Evolutionary conservation across 768 basidiomycete genomes (phyloP).

Genomic region (Austroboletus eburneus): DNA sequence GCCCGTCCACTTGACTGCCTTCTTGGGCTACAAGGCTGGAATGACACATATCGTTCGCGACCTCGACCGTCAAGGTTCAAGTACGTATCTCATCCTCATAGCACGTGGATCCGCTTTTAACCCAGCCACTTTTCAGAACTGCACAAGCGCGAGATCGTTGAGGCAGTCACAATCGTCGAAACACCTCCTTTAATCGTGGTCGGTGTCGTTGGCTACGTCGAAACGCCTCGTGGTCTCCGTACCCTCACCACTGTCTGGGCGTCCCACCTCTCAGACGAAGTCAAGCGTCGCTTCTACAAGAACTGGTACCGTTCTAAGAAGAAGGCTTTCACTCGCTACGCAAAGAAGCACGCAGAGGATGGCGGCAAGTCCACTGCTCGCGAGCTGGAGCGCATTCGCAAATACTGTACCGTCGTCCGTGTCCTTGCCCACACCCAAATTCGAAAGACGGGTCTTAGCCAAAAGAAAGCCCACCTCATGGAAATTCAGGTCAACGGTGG

Average conservation of each 20-base stretch:
- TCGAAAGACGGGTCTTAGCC: slow-evolving; percentile 93
- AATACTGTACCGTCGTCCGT: slow-evolving; percentile 99
- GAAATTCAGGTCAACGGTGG: slow-evolving; percentile 99
- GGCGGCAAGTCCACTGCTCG: slow-evolving; percentile 87
- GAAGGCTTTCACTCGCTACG: slow-evolving; percentile 99
- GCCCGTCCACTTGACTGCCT: slow-evolving; percentile 96
- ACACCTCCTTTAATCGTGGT: slow-evolving; percentile 96
- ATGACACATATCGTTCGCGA: slow-evolving; percentile 99
- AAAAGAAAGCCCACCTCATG: slow-evolving; percentile 99
- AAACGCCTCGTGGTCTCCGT: slow-evolving; percentile 98
- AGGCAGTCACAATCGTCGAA: slow-evolving; percentile 94
- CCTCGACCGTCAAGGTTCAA: slow-evolving; percentile 98
- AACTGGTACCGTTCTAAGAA: slow-evolving; percentile 99
- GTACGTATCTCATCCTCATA: slow-evolving; percentile 47
- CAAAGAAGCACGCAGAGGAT: slow-evolving; percentile 98
- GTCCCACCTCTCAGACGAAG: slow-evolving; percentile 93
- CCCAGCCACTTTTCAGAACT: slow-evolving; percentile 66
- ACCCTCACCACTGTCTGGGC: slow-evolving; percentile 99
- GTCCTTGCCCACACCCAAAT: slow-evolving; percentile 99
- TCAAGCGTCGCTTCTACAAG: slow-evolving; percentile 99
- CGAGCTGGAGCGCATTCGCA: slow-evolving; percentile 98
- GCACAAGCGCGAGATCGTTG: slow-evolving; percentile 99
- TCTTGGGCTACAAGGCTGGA: slow-evolving; percentile 99
- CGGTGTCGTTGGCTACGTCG: slow-evolving; percentile 98
- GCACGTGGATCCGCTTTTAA: not conserved